Conservation (phyloP, 164 flowering plant species). For the Saururus chinensis region DNA sequence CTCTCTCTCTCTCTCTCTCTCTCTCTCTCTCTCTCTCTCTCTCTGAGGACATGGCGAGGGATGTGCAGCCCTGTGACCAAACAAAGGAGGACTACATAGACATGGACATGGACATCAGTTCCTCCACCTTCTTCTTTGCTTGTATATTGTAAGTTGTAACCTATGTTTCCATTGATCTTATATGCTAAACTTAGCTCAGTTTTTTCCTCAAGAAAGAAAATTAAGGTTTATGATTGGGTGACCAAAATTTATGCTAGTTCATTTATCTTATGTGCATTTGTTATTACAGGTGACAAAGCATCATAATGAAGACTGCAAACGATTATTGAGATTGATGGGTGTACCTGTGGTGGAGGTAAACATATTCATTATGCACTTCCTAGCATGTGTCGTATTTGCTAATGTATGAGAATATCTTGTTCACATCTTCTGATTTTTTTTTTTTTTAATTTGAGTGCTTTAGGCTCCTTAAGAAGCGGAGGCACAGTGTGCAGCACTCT, state of each 20-base stretch:
- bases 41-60: constrained; percentile 11
- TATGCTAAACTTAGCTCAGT: not conserved
- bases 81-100: constrained; percentile 74
- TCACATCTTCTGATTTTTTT: not conserved
- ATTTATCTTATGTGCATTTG: constrained; percentile 2
- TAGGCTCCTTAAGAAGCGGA: constrained; percentile 99
- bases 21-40: too few species aligned
- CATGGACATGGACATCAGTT: constrained; percentile 67
- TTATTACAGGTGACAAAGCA: constrained; percentile 74
- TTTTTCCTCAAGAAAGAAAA: not conserved
- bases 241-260: not conserved
- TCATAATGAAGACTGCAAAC: constrained; percentile 96
- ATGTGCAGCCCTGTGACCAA: constrained; percentile 20
- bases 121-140: constrained; percentile 9
- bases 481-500: constrained; percentile 96
- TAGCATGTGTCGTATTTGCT: not conserved
- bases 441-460: constrained; percentile 1
- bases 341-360: constrained; percentile 91
- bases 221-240: not conserved
- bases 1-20: too few species aligned
- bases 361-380: not conserved
- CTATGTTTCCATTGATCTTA: too few species aligned
- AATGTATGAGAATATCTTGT: not conserved
- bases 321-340: constrained; percentile 86
- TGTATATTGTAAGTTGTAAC: too few species aligned